Base-by-base conservation (phyloP, 225 moss, liverwort and hornwort genomes). In the Straminergon stramineum region DNA sequence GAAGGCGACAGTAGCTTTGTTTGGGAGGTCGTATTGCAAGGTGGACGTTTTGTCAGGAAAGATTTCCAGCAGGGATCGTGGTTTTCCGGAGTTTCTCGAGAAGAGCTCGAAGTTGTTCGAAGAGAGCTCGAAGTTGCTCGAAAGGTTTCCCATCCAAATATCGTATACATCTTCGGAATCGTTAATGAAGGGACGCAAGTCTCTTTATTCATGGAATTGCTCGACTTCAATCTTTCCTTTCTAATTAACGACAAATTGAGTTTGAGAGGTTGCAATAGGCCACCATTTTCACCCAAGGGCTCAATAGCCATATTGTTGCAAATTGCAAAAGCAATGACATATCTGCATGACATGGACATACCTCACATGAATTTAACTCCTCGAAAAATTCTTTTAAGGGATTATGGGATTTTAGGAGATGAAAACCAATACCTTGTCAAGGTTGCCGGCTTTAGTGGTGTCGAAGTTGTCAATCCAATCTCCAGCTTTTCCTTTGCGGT, bases 1-100 rank as follows among this genome's bases (percentile, higher is more conserved):
- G 31, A 48, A 48, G 11, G 7, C 19, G 0, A 0, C 18, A 18
- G 0, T 11, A 1, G 0, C 0, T 11, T 1, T 17, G 19, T 75
- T 48, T 75, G 75, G 75, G 31, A 75, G 31, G 31, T 75, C 10
- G 11, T 18, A 11, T 75, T 18, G 48, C 48, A 75, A 48, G 31
- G 48, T 31, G 48, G 48, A 30, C 75, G 11, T 48, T 48, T 48
- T 48, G 75, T 2, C 10, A 48, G 2, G 18, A 75, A 31, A 48
- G 48, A 48, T 18, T 45, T 18, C 30, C 5, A 0, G 17, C 0
- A 6, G 28, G 11, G 17, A 48, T 0, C 30, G 6, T 0, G 18
- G 18, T 75, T 32, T n/a, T n/a, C n/a, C n/a, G n/a, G n/a, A n/a
- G n/a, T n/a, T n/a, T n/a, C n/a, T n/a, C n/a, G n/a, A 7, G 51